Percentiles rank a stretch among this genome's conserved stretches.
phyloP scores from a whole-genome alignment of 106 monocot genomes.

The Xerophyta viscosa region DNA sequence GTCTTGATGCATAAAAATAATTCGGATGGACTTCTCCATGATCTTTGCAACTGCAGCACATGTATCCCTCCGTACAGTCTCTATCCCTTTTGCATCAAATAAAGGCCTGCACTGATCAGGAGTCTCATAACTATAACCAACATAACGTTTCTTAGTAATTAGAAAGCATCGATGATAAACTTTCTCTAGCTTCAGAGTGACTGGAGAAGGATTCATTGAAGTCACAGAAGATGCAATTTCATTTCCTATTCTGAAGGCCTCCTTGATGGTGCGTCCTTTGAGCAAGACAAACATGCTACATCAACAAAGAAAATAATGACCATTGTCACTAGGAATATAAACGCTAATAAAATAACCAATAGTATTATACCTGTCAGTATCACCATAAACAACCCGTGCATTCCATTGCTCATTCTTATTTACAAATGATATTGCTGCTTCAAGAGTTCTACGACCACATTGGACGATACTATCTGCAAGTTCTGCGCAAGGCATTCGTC shows the following conservation, averaged over 20 bases:
- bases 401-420: slow-evolving; percentile 72
- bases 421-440: slow-evolving; percentile 78
- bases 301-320: slow-evolving; percentile 1
- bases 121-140: slow-evolving; percentile 89
- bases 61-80: slow-evolving; percentile 91
- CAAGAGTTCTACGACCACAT: slow-evolving; percentile 91
- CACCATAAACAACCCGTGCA: slow-evolving; percentile 92
- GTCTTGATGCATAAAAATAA: slow-evolving; percentile 70
- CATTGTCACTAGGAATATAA: no score
- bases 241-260: slow-evolving; percentile 90
- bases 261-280: slow-evolving; percentile 58
- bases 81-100: slow-evolving; percentile 98
- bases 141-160: slow-evolving; percentile 98
- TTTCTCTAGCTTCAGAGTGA: slow-evolving; percentile 85
- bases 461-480: slow-evolving; percentile 97
- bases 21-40: slow-evolving; percentile 70
- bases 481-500: slow-evolving; percentile 98
- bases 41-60: slow-evolving; percentile 91
- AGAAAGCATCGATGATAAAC: slow-evolving; percentile 91
- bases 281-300: slow-evolving; percentile 93
- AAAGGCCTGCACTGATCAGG: slow-evolving; percentile 52
- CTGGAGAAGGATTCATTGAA: slow-evolving; percentile 87
- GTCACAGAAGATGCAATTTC: slow-evolving; percentile 84
- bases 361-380: slow-evolving; percentile 78
- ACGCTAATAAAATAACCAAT: no score